Conservation (phyloP, 805 yeast genomes). For the Monosporozyma siamensis region DNA sequence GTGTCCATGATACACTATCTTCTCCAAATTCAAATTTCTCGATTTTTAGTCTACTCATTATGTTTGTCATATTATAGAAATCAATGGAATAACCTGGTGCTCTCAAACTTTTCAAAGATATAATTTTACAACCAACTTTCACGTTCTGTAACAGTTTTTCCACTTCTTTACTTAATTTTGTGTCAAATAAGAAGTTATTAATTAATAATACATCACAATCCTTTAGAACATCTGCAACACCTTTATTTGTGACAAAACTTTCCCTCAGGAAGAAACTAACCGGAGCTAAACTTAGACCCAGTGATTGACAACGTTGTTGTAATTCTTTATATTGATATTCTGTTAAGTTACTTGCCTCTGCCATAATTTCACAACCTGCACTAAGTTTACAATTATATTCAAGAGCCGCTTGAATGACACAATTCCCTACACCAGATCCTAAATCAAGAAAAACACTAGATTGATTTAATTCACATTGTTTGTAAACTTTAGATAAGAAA, state of each 20-base stretch:
- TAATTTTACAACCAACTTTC: conserved; percentile 66
- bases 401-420: conserved; percentile 79
- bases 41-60: conserved; percentile 57
- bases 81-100: conserved; percentile 62
- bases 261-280: conserved; percentile 52
- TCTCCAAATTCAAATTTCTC: conserved; percentile 53
- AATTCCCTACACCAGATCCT: conserved; percentile 93
- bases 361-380: conserved; percentile 88
- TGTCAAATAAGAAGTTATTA: conserved; percentile 78
- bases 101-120: conserved; percentile 70
- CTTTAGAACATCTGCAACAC: conserved; percentile 45
- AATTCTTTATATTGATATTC: conserved; percentile 51
- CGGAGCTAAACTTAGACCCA: conserved; percentile 54
- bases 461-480: conserved; percentile 45
- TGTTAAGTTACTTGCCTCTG: conserved; percentile 64
- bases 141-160: conserved; percentile 54
- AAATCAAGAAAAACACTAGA: conserved; percentile 66
- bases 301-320: conserved; percentile 44
- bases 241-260: conserved; percentile 60
- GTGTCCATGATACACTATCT: conserved; percentile 83
- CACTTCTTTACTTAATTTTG: conserved; percentile 59
- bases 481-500: conserved; percentile 59
- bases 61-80: conserved; percentile 42
- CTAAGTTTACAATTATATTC: conserved; percentile 69
- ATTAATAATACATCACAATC: conserved; percentile 65